These are phyloP conservation scores for Wickerhamiella brachini DNA, from an alignment of 805 yeast species.

Conservation along the genomic window DNA sequence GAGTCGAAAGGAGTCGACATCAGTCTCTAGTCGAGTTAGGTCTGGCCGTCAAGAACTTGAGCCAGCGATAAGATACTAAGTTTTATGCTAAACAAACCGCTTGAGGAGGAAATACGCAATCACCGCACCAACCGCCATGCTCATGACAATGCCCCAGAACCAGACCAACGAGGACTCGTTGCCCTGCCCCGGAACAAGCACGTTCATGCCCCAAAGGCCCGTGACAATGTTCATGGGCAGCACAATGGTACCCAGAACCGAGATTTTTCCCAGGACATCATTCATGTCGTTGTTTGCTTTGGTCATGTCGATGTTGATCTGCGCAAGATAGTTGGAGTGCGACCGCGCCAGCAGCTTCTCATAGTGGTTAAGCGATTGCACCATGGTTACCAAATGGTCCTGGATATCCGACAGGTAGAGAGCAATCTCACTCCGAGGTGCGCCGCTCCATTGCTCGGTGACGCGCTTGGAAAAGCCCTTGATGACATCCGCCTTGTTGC, in stretches of 20 bases:
- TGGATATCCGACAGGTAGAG: conserved; percentile 95
- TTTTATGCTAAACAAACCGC: conserved; percentile 11
- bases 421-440: conserved; percentile 76
- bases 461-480: conserved; percentile 88
- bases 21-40: no score
- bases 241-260: conserved; percentile 88
- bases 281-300: conserved; percentile 93
- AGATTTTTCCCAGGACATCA: conserved; percentile 86
- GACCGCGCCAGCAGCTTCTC: conserved; percentile 86
- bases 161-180: conserved; percentile 43
- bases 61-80: no score
- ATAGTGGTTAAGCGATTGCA: conserved; percentile 83
- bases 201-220: conserved; percentile 99
- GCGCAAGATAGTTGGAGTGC: conserved; percentile 94
- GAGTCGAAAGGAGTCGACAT: no score
- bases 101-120: conserved; percentile 15
- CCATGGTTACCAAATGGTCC: conserved; percentile 96
- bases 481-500: conserved; percentile 94
- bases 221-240: conserved; percentile 91
- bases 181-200: conserved; percentile 82
- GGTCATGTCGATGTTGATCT: conserved; percentile 95
- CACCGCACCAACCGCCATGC: conserved; percentile 22
- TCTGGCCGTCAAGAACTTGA: no score
- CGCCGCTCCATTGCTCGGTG: conserved; percentile 68
- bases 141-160: conserved; percentile 36